phyloP scores from a whole-genome alignment of 129 eudicot genomes.

The Scalesia atractyloides region DNA sequence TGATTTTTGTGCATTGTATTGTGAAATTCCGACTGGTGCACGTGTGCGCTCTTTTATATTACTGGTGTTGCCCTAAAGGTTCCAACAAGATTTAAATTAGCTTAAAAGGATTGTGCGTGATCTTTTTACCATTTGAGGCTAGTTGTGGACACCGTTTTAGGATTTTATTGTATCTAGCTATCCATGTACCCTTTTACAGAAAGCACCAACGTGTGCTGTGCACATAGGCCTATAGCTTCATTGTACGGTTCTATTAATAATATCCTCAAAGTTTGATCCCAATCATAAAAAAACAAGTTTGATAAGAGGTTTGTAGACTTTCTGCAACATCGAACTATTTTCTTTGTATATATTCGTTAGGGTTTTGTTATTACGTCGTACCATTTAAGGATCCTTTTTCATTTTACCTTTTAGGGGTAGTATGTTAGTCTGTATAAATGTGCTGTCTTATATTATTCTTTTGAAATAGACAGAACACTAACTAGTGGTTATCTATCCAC shows the following conservation, averaged over 20 bases:
- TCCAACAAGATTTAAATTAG: not conserved
- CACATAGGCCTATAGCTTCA: not conserved
- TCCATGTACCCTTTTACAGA: not conserved
- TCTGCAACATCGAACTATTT: not conserved
- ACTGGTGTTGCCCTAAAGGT: not conserved
- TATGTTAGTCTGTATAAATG: not conserved
- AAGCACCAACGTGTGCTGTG: conserved; percentile 1
- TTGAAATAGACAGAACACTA: not conserved
- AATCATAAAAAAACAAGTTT: not conserved
- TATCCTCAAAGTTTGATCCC: not conserved
- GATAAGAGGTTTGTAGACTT: conserved; percentile 1
- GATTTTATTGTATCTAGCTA: not conserved
- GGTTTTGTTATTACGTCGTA: not conserved
- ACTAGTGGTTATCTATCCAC: not conserved
- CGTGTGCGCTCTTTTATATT: not conserved
- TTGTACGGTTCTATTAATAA: not conserved
- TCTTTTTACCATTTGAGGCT: conserved; percentile 5
- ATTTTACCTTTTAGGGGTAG: not conserved
- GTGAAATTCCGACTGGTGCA: not conserved
- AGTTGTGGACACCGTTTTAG: not conserved
- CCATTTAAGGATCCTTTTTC: no score
- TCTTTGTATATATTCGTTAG: not conserved
- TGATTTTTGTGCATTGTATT: conserved; percentile 2
- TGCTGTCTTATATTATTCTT: not conserved
- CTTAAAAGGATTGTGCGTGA: not conserved